Conservation (phyloP, 805 yeast genomes). For the Cephaloascus fragrans region DNA sequence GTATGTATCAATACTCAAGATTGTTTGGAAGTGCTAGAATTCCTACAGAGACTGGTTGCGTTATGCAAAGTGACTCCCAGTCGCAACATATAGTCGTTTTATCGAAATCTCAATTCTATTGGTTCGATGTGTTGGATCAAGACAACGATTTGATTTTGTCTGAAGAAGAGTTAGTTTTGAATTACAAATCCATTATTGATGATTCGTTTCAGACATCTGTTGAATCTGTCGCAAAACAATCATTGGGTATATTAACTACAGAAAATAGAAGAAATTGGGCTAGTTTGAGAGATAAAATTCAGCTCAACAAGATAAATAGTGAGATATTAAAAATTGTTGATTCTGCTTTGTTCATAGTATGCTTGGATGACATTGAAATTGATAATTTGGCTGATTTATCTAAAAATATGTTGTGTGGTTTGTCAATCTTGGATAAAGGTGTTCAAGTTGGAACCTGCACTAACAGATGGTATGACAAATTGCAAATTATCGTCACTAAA, state of each 20-base stretch:
- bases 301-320: conserved; percentile 24
- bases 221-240: conserved; percentile 17
- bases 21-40: conserved; percentile 62
- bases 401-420: conserved; percentile 46
- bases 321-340: conserved; percentile 29
- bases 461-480: conserved; percentile 50
- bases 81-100: conserved; percentile 42
- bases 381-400: too few relatives aligned
- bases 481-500: conserved; percentile 41
- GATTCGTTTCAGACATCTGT: too few relatives aligned
- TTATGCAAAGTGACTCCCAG: conserved; percentile 23
- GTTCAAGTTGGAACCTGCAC: conserved; percentile 49
- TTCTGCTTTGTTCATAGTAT: conserved; percentile 40
- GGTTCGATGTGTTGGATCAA: conserved; percentile 36
- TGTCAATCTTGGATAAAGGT: conserved; percentile 35
- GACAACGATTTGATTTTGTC: too few relatives aligned
- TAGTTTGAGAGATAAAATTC: conserved; percentile 30
- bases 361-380: conserved; percentile 42
- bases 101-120: conserved; percentile 40
- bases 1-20: conserved; percentile 60
- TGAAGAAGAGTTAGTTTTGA: conserved; percentile 36
- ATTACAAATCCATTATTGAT: conserved; percentile 32
- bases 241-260: conserved; percentile 46
- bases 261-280: conserved; percentile 43
- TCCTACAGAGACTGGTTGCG: conserved; percentile 27